Base-by-base conservation (phyloP, 2,329 filamentous ascomycete species). In the Coleophoma cylindrospora region DNA sequence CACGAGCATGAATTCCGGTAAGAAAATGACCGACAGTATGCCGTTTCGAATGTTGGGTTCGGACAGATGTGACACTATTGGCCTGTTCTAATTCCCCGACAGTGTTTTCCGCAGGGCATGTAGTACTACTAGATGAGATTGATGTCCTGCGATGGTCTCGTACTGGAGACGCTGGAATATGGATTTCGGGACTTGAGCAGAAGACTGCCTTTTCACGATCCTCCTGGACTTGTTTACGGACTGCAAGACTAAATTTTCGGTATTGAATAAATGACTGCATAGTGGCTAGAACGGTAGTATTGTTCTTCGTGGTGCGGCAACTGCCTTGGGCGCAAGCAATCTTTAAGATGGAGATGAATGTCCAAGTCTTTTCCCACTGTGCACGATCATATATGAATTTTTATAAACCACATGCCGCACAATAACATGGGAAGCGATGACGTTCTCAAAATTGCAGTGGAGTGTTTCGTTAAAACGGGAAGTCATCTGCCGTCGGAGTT, bases 1-100 rank as follows among this genome's bases (percentile, higher is more conserved):
- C 46, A 2, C 50, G 50, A n/a, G 50, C 46, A 36, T 49, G 46
- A 27, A 52, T 52, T 13, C 50, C 50, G 1, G 9, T 43, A 9
- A 52, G 41, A 34, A 46, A 33, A 45, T 52, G 43, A 8, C 46
- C 50, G 14, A 52, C 46, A 4, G 40, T 27, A 8, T 46, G 43
- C n/a, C 46, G 33, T 41, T 19, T 14, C n/a, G 50, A 49, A 37
- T 52, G 15, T 6, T 45, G 50, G 0, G 50, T 52, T 43, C 34
- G 40, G 4, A 45, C 15, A 47, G 10, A 48, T 15, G 40, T 19
- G 9, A 44, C 15, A 14, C 13, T 45, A 7, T 21, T 33, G 33
- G n/a, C 38, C 17, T 15, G 45, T 19, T 45, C 49, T 17, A 40
- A 15, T 3, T 45, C 40, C 9, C 2, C 33, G 17, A 9, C 43